Base-by-base conservation (phyloP, 192 early-diverging fungal species). In the Polychytrium aggregatum region DNA sequence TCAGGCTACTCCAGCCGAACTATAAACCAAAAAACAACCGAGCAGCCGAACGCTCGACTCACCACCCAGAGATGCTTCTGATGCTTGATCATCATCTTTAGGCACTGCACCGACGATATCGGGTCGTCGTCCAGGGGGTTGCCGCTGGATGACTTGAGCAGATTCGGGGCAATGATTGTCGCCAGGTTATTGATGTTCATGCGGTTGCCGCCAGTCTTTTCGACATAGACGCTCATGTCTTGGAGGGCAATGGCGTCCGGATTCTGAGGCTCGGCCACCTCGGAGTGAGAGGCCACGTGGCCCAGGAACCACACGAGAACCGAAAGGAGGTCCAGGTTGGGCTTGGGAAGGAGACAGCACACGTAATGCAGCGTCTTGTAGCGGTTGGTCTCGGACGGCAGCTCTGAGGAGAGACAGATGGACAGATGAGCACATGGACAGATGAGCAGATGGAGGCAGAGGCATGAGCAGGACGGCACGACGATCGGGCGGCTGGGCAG, bases 81-180 rank as follows among this genome's bases (percentile, higher is more conserved):
- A 49, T 54, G 49, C 41, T 36, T 33, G 20, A 70, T 40, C 25
- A 73, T 46, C 59, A 72, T 68, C 44, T 50, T 37, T 16, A 73
- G 46, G 13, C 54, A 63, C 41, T 59, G 55, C 16, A 73, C 60
- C 8, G 65, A 66, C 44, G 64, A 45, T 22, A 62, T 49, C 7
- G 52, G 42, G 38, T 65, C 58, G 53, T 69, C 67, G 28, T 55
- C 53, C 26, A 30, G 29, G n/a, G 59, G 27, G 37, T 89, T 91
- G 59, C 86, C 85, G 36, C 76, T n/a, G n/a, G n/a, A n/a, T n/a
- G n/a, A n/a, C n/a, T n/a, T n/a, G n/a, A n/a, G n/a, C n/a, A n/a
- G n/a, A n/a, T 93, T 97, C 28, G 95, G 95, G 11, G 90, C 82
- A 45, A 98, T 87, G 0, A 98, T 88, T 0, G 87, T 96, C 0